Conservation (phyloP, 78 protist species). For the Dictyostelium capitatum region DNA sequence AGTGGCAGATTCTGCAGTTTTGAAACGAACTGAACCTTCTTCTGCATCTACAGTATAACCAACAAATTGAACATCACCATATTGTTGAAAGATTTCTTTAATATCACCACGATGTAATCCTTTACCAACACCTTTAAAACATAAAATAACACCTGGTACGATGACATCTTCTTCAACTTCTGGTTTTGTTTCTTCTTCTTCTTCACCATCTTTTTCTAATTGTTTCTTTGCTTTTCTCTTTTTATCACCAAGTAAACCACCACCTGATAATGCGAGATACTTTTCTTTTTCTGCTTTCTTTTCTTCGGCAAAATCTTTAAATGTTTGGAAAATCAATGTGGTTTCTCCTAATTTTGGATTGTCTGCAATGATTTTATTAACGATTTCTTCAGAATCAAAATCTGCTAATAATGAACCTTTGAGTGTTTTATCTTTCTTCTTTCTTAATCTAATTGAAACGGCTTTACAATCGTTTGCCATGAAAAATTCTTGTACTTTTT, state of each 20-base stretch:
- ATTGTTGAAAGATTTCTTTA: constrained; percentile 21
- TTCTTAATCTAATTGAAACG: constrained; percentile 61
- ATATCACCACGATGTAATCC: constrained; percentile 6
- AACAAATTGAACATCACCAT: constrained; percentile 35
- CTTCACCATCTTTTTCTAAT: neutral
- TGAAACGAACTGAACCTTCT: constrained; percentile 27
- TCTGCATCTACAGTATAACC: neutral
- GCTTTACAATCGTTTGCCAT: neutral
- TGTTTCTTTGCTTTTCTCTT: constrained; percentile 16
- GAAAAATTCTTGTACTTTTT: constrained; percentile 47
- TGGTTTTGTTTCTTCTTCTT: neutral
- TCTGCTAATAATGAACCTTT: constrained; percentile 70
- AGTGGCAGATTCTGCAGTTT: constrained; percentile 28
- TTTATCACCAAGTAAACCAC: neutral
- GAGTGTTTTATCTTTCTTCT: constrained; percentile 36
- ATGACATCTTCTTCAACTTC: neutral
- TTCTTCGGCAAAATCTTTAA: constrained; percentile 21
- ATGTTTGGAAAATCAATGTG: constrained; percentile 29
- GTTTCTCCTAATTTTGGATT: constrained; percentile 48
- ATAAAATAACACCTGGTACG: constrained; percentile 38
- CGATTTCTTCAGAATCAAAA: constrained; percentile 55
- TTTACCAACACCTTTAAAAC: constrained; percentile 26
- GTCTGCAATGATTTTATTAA: constrained; percentile 39
- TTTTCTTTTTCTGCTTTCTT: constrained; percentile 19
- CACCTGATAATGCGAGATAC: neutral